Evolutionary conservation across 306 rosid species (phyloP).

Genomic region (Mimosa bimucronata): DNA sequence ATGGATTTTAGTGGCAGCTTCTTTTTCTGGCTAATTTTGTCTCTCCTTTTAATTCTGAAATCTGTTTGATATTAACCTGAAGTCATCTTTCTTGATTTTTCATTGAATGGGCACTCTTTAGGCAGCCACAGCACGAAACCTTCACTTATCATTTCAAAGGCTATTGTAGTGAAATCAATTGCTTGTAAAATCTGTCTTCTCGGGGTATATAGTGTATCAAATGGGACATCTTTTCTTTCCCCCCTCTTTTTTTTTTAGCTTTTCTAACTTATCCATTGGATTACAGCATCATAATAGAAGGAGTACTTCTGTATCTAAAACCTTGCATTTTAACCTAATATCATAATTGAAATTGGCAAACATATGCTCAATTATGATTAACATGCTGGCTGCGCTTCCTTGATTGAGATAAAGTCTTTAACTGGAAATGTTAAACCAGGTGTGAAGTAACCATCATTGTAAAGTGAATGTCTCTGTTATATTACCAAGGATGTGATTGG

Average conservation of each 20-base stretch:
- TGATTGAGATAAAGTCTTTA: neutral
- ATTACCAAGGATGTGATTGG: slow-evolving; percentile 6
- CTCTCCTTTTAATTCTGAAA: neutral
- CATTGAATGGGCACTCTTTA: neutral
- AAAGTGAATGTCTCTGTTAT: neutral
- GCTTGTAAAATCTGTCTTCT: neutral
- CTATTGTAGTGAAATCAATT: neutral
- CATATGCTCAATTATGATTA: neutral
- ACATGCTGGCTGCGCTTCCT: neutral
- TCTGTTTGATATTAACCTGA: neutral
- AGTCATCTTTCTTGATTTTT: neutral
- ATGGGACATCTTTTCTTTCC: neutral
- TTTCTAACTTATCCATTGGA: neutral
- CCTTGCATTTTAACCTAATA: neutral
- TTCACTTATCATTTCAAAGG: neutral
- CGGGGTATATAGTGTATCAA: neutral
- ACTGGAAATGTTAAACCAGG: neutral
- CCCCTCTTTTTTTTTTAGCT: neutral
- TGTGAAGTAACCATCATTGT: neutral
- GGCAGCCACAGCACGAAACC: neutral
- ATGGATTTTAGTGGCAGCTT: slow-evolving; percentile 14
- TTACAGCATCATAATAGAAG: neutral
- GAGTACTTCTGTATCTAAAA: neutral
- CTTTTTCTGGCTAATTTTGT: neutral
- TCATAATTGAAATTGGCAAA: neutral